These are phyloP conservation scores for Clonostachys sp. DNA, from an alignment of 2,329 filamentous ascomycete species.

Conservation along the genomic window DNA sequence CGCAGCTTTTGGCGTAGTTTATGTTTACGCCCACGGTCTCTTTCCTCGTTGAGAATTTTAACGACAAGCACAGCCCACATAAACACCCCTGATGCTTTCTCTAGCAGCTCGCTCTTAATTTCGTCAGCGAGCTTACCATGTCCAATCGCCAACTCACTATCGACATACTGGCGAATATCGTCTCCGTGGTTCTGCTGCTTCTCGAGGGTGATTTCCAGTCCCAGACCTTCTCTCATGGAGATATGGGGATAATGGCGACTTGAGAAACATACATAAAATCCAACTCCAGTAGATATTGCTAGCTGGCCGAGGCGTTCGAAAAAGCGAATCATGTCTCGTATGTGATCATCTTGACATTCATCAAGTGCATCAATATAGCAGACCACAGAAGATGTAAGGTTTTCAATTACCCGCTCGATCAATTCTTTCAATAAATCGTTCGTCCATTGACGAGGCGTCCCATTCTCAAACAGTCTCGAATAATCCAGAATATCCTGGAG, in stretches of 20 bases:
- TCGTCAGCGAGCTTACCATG: neutral
- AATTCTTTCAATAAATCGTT: neutral
- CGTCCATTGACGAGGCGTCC: neutral
- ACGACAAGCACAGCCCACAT: slow-evolving; percentile 34
- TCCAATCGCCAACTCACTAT: slow-evolving; percentile 2
- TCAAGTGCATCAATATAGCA: slow-evolving; percentile 1
- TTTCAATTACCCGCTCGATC: neutral
- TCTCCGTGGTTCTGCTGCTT: slow-evolving; percentile 10
- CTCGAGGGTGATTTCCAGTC: slow-evolving; percentile 12
- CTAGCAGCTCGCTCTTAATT: neutral
- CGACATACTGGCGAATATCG: slow-evolving; percentile 14
- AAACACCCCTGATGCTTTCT: slow-evolving; percentile 31
- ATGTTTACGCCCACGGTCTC: slow-evolving; percentile 11
- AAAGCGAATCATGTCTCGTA: neutral
- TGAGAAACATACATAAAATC: slow-evolving; percentile 30
- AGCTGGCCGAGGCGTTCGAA: neutral
- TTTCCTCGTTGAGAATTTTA: slow-evolving; percentile 25
- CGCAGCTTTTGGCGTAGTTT: slow-evolving; percentile 16
- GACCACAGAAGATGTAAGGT: neutral
- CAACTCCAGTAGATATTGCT: slow-evolving; percentile 7
- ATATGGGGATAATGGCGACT: slow-evolving; percentile 40
- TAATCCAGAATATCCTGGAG: slow-evolving; percentile 18
- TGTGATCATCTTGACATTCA: neutral
- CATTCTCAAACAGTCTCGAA: neutral
- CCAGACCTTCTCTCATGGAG: slow-evolving; percentile 13